phyloP scores from a whole-genome alignment of 2,329 filamentous ascomycete genomes.

The Fonsecaea erecta region DNA sequence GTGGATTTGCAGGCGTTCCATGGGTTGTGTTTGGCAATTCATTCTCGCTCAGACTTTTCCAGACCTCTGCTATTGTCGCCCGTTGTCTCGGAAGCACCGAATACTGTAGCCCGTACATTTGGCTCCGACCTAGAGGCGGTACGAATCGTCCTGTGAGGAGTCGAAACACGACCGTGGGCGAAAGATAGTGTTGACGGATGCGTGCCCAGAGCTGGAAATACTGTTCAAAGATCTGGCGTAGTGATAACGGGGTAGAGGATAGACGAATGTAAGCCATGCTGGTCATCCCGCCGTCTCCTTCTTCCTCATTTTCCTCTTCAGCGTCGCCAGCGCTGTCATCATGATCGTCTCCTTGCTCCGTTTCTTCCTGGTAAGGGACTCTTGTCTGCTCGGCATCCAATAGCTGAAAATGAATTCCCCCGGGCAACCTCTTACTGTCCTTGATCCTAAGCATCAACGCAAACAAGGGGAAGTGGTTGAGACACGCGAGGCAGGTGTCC shows the following conservation, averaged over 20 bases:
- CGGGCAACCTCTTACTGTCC: conserved; percentile 85
- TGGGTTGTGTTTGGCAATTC: background rate
- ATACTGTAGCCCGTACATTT: conserved; percentile 95
- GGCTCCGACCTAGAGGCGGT: conserved; percentile 90
- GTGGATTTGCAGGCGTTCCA: conserved; percentile 57
- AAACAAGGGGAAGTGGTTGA: conserved; percentile 98
- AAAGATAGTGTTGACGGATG: conserved; percentile 93
- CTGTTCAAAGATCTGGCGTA: conserved; percentile 94
- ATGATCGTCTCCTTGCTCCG: conserved; percentile 6
- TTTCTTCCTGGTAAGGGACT: conserved; percentile 20
- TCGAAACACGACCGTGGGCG: conserved; percentile 83
- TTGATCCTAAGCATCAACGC: conserved; percentile 95
- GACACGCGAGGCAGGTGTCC: conserved; percentile 86
- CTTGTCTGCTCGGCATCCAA: conserved; percentile 25
- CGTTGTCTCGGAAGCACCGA: conserved; percentile 90
- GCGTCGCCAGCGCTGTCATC: conserved; percentile 4
- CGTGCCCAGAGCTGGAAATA: conserved; percentile 94
- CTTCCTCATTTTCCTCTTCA: conserved; percentile 17
- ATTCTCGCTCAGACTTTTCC: conserved; percentile 69
- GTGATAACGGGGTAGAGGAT: conserved; percentile 83
- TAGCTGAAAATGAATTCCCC: conserved; percentile 51
- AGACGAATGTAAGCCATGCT: conserved; percentile 31
- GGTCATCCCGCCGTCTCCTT: conserved; percentile 21
- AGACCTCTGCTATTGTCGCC: conserved; percentile 82
- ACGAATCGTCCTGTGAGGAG: conserved; percentile 90